Base-by-base conservation (phyloP, 2,329 filamentous ascomycete genomes). In the Mycogone perniciosa region DNA sequence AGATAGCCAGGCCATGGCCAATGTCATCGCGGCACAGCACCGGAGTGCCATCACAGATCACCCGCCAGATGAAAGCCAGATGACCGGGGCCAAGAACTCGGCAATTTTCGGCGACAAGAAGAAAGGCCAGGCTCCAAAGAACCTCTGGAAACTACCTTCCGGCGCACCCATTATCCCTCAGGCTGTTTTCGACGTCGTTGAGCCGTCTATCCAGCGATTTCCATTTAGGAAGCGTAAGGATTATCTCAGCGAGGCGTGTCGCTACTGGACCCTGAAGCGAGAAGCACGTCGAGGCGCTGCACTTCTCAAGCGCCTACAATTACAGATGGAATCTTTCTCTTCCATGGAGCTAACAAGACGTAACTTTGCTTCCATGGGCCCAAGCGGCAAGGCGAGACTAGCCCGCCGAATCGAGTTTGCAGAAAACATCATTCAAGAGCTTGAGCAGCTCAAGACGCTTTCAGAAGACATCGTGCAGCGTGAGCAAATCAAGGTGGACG, bases 181-280 rank as follows among this genome's bases (percentile, higher is more conserved):
- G 58, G 84, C 88, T 2, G 86, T 97, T 3, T 90, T 90, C 55
- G 87, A 92, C 57, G 84, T 86, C 30, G 89, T 99, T 26, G 88
- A 96, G 59, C 81, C 82, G 41, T 88, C 91, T 0, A 77, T 99
- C 33, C 81, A 85, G 55, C 84, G 89, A 44, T 97, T 97, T 65
- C 81, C 82, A 34, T 73, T 83, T 52, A 82, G 86, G 31, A 95
- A 93, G 64, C 83, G 90, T 47, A 96, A 95, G 64, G 91, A 96
- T 54, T 99, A 89, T 66, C 85, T 95, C 2, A 86, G 89, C 51
- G 92, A 96, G 67, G 88, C 88, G 2, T 97, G 92, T 71, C 90
- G 89, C 60, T 99, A 97, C 70, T 99, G 93, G 93, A 97, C 93
- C 0, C 70, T 99, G 56, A 99, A 99, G 72, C 83, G 93, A 50